phyloP scores from a whole-genome alignment of 2,329 filamentous ascomycete species.

The Fusarium oligoseptatum region DNA sequence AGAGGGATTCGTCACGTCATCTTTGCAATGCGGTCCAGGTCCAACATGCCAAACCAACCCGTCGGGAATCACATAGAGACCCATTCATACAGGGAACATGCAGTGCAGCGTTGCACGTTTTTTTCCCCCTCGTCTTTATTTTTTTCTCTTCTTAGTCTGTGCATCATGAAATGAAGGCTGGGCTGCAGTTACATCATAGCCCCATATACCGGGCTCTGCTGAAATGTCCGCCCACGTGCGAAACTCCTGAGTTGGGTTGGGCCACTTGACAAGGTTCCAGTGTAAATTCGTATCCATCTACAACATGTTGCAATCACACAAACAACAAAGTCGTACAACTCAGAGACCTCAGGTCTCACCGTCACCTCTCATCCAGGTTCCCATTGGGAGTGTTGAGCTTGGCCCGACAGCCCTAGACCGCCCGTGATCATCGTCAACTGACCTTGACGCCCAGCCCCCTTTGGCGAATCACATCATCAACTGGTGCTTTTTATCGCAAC shows the following conservation, averaged over 20 bases:
- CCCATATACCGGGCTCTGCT: constrained; percentile 1
- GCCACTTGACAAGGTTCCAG: background rate
- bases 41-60: background rate
- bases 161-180: constrained; percentile 6
- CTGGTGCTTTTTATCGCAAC: constrained; percentile 9
- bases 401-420: constrained; percentile 11
- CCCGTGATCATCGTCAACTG: constrained; percentile 37
- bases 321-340: constrained; percentile 16
- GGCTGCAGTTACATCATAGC: constrained; percentile 8
- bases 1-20: constrained; percentile 22
- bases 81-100: constrained; percentile 4
- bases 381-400: constrained; percentile 24
- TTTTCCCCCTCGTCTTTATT: background rate
- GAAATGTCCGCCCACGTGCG: constrained; percentile 16
- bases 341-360: constrained; percentile 19
- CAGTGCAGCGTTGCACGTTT: background rate
- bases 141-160: background rate
- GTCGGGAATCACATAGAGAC: background rate
- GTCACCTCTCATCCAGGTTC: constrained; percentile 5
- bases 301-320: constrained; percentile 10
- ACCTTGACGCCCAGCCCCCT: constrained; percentile 15
- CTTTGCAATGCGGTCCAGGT: background rate
- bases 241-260: constrained; percentile 12
- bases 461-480: constrained; percentile 30
- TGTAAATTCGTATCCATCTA: background rate